Base-by-base conservation (phyloP, 345 rosid genomes). In the Eucalyptus brandiana region DNA sequence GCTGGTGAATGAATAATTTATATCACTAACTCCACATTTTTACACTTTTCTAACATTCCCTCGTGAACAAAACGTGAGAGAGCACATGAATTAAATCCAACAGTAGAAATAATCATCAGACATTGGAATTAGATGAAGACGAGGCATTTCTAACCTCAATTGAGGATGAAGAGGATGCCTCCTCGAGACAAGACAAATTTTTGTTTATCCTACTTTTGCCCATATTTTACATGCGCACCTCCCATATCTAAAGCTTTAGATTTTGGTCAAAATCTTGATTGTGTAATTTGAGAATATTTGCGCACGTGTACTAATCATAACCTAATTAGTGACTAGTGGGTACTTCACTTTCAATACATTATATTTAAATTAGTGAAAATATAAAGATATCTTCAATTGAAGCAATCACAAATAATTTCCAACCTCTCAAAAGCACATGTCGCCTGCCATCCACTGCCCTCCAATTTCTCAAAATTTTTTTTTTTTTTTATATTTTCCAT, bases 371-470 rank as follows among this genome's bases (percentile, higher is more conserved):
- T 26, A 26, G 65, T 26, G n/a, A 12, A 58, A 26, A 58, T 58
- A 8, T 19, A 19, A 53, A 19, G 14, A 58, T 24, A 58, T 58
- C 14, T 58, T 28, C 5, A 58, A 58, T 58, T 24, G n/a, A 26
- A 58, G 65, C 30, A 26, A 26, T 58, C 65, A 26, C 3, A 58
- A 12, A 58, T 21, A 19, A 18, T 21, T 53, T 53, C 58, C 26
- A 53, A 53, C 23, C 58, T 8, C 58, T 21, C 58, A 19, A 19
- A 53, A 53, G 58, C 58, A 53, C 2, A 2, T 19, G 58, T 7
- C 11, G 2, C 26, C 11, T 2, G 10, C 26, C 0, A 6, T 51
- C 56, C 23, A 17, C 23, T 0, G 23, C 21, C 56, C 9, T 18
- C 21, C 24, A 50, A 50, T 17, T 50, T 50, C 53, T 50, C 53